Evolutionary conservation across 1,284 basidiomycete genomes (phyloP).

Genomic region (Cryptococcus deneoformans): DNA sequence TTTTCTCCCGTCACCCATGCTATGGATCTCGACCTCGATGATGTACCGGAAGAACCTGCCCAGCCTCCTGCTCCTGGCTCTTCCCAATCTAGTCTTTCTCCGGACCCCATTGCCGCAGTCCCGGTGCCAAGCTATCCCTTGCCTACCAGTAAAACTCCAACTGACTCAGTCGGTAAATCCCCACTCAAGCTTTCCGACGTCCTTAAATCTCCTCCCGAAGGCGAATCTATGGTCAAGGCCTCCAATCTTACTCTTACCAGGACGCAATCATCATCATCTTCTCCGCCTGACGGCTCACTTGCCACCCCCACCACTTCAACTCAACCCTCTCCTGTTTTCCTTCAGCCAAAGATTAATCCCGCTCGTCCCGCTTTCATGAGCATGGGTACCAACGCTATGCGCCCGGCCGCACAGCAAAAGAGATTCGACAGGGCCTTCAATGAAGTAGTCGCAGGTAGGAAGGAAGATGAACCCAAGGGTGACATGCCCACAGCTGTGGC

Average conservation of each 20-base stretch:
- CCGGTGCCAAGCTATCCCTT: slow-evolving; percentile 38
- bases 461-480: slow-evolving; percentile 14
- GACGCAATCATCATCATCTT: slow-evolving; percentile 20
- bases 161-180: slow-evolving; percentile 16
- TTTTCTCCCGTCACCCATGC: slow-evolving; percentile 42
- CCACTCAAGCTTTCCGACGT: slow-evolving; percentile 45
- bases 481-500: slow-evolving; percentile 38
- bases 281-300: slow-evolving; percentile 30
- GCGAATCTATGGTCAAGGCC: slow-evolving; percentile 8
- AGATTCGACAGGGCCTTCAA: slow-evolving; percentile 46
- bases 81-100: slow-evolving; percentile 32
- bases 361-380: slow-evolving; percentile 15
- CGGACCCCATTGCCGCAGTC: slow-evolving; percentile 19
- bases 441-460: slow-evolving; percentile 41
- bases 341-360: slow-evolving; percentile 36
- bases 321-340: slow-evolving; percentile 32
- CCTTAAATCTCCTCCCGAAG: slow-evolving; percentile 40
- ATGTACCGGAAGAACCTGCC: slow-evolving; percentile 15
- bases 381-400: slow-evolving; percentile 8
- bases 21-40: slow-evolving; percentile 47
- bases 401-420: slow-evolving; percentile 23
- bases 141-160: slow-evolving; percentile 29
- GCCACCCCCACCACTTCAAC: slow-evolving; percentile 34
- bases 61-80: slow-evolving; percentile 3
- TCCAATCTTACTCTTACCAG: slow-evolving; percentile 16